Percentiles rank a stretch among this genome's conserved stretches.
phyloP scores from a whole-genome alignment of 2,329 filamentous ascomycete species.

The Neonectria punicea region DNA sequence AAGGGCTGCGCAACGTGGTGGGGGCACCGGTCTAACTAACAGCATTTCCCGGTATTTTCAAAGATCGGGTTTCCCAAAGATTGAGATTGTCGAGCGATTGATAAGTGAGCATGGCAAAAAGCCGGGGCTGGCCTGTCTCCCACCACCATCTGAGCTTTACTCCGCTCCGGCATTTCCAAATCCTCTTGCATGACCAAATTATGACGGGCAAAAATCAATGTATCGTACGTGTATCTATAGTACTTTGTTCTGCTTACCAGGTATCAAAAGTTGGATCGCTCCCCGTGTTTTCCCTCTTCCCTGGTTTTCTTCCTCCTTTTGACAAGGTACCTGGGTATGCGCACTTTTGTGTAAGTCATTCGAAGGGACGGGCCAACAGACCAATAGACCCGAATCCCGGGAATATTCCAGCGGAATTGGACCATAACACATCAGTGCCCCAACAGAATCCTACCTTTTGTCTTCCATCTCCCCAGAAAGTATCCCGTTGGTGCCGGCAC shows the following conservation, averaged over 20 bases:
- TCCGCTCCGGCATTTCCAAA: not conserved
- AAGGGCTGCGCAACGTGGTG: not conserved
- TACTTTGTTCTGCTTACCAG: not conserved
- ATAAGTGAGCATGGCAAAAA: not conserved
- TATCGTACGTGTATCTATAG: not conserved
- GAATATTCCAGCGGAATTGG: not conserved
- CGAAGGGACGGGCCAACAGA: not conserved
- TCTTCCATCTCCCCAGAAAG: not conserved
- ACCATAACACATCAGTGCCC: not conserved
- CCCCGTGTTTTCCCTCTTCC: not conserved
- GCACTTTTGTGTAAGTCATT: not conserved
- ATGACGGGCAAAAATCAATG: not conserved
- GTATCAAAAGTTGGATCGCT: not conserved
- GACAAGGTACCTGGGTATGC: not conserved
- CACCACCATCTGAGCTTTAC: not conserved
- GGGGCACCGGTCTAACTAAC: not conserved
- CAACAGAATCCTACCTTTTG: not conserved
- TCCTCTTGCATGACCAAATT: not conserved
- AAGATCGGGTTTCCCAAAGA: not conserved
- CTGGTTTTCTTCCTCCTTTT: not conserved
- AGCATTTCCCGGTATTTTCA: not conserved
- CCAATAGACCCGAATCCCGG: not conserved
- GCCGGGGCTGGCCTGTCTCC: not conserved
- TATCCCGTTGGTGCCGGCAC: not conserved
- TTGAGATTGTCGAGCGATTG: not conserved